Evolutionary conservation across 495 filamentous ascomycete species (phyloP), one percentile per base, ranked within the genome.

Genomic region (Geoglossum glabrum): DNA sequence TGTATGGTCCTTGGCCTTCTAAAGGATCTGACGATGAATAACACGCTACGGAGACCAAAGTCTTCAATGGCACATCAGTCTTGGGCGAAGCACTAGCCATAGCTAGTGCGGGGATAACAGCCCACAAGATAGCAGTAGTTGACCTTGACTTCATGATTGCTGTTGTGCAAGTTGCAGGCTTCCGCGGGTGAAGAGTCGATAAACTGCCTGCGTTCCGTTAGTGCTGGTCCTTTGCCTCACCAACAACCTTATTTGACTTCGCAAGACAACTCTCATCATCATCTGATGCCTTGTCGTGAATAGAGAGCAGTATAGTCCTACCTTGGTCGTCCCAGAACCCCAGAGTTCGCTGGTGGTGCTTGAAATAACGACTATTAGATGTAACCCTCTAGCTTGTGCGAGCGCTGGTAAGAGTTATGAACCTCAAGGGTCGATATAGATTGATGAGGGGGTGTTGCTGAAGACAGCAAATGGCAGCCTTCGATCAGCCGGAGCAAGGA

Each of bases 11-110:
- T 49, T 69, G 64, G 55, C 72, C 65, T 26, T 65, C 60, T 0
- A 71, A 61, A 15, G 69, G 66, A 1, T 61, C 61, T 17, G 63
- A 61, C 3, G 70, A 67, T 9, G 62, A 62, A 60, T 65, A 77
- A 64, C 74, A 77, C n/a, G 73, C 74, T 25, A 67, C 58, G 21
- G 59, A 58, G 27, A 62, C 64, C 51, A 67, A 58, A 17, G 58
- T 11, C 58, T 60, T 60, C 30, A 60, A 45, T 1, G 46, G 25
- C 11, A 11, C 19, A 6, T 1, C 31, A n/a, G 55, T 13, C 13
- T 52, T 26, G 17, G 49, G 49, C 28, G 26, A 28, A n/a, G 28
- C 25, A 27, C 2, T 15, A 28, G 49, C 49, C 49, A 52, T 52
- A 26, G 23, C 13, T 26, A 52, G 8, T 5, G 17, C 15, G 3